phyloP scores from a whole-genome alignment of 2,329 filamentous ascomycete genomes.

The Dactylellina leptospora region DNA sequence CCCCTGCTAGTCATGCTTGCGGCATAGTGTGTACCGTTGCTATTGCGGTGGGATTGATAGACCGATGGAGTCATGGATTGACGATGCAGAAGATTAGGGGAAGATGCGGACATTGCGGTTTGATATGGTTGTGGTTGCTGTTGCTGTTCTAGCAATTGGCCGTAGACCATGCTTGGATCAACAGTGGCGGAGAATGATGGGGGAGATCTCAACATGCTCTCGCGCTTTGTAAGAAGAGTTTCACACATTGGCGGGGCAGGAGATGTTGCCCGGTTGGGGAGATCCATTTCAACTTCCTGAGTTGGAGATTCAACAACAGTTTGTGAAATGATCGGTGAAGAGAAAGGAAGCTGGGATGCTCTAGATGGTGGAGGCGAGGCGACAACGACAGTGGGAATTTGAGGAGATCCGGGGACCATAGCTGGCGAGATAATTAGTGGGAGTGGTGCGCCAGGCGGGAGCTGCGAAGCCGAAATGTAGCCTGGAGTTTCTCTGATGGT shows the following conservation, averaged over 20 bases:
- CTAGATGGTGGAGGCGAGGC: conserved; percentile 42
- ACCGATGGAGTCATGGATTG: conserved; percentile 18
- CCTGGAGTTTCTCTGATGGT: conserved; percentile 30
- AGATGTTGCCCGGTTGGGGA: conserved; percentile 3
- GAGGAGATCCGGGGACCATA: not conserved
- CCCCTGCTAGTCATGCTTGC: conserved; percentile 32
- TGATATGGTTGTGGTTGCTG: conserved; percentile 32
- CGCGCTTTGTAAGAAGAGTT: conserved; percentile 68
- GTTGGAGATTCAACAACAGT: conserved; percentile 51
- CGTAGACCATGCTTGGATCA: conserved; percentile 39
- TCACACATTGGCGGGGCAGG: conserved; percentile 56
- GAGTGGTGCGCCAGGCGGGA: conserved; percentile 8
- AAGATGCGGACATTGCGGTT: conserved; percentile 25
- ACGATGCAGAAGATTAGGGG: conserved; percentile 28
- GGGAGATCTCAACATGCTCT: conserved; percentile 63
- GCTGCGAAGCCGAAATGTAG: no score
- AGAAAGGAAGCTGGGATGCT: conserved; percentile 20
- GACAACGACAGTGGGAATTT: conserved; percentile 48
- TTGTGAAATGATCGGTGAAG: conserved; percentile 40
- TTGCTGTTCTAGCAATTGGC: conserved; percentile 12
- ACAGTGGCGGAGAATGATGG: conserved; percentile 55
- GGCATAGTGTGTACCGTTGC: conserved; percentile 47
- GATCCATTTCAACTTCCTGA: conserved; percentile 28
- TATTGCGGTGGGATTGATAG: conserved; percentile 42
- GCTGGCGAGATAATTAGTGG: conserved; percentile 12